Conservation (phyloP, 331 rosid species). For the Dryas integrifolia region DNA sequence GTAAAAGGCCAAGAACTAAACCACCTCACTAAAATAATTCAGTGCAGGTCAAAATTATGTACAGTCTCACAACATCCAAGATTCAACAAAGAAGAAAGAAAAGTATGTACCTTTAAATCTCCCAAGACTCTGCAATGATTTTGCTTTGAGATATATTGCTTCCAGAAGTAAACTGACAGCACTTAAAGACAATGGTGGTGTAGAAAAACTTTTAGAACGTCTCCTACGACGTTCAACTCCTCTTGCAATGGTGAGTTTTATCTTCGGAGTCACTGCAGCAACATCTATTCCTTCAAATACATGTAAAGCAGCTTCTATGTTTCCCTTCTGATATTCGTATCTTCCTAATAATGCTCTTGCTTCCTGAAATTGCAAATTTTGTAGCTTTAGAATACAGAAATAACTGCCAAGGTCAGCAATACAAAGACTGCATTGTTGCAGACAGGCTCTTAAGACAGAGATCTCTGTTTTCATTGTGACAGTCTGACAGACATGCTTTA, state of each 20-base stretch:
- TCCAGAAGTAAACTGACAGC: slow-evolving; percentile 74
- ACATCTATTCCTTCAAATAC: slow-evolving; percentile 87
- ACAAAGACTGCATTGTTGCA: not conserved
- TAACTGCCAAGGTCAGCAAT: slow-evolving; percentile 2
- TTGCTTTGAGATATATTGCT: slow-evolving; percentile 80
- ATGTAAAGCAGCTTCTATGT: slow-evolving; percentile 76
- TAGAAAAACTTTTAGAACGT: slow-evolving; percentile 47
- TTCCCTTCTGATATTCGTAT: slow-evolving; percentile 92
- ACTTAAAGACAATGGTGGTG: slow-evolving; percentile 63
- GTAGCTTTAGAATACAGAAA: not conserved
- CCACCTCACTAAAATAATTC: not conserved
- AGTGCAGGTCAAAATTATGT: slow-evolving; percentile 14
- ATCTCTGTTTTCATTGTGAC: not conserved
- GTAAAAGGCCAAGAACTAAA: not conserved
- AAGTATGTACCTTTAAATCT: slow-evolving; percentile 61
- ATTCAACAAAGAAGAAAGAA: slow-evolving; percentile 21
- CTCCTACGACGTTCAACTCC: slow-evolving; percentile 47
- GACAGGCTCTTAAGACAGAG: not conserved
- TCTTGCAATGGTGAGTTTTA: slow-evolving; percentile 61
- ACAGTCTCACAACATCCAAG: slow-evolving; percentile 18
- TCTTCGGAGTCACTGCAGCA: slow-evolving; percentile 57
- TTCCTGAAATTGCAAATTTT: slow-evolving; percentile 53
- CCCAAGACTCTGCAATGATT: slow-evolving; percentile 69
- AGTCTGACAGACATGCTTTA: not conserved
- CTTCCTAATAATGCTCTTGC: slow-evolving; percentile 92